Evolutionary conservation across 352 stramenopile species (phyloP), one percentile per base, ranked within the genome.

Genomic region (Phytophthora nicotianae): DNA sequence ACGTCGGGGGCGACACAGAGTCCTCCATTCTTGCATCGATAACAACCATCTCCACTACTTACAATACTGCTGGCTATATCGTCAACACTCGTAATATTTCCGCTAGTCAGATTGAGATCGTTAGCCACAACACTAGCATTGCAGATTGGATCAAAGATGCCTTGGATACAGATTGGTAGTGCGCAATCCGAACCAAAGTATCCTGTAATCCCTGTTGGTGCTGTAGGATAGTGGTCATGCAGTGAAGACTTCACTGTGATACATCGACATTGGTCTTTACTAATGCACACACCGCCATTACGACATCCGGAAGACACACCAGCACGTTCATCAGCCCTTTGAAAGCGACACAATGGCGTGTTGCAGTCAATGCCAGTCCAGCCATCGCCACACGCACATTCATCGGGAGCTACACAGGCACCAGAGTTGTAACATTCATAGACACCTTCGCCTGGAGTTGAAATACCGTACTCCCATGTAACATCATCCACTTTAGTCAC

Each of bases 341-440:
- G 70, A 43, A 93, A 93, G 45, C 95, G 83, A 66, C 97, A 99
- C 50, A 98, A 75, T 1, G 97, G 96, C 5, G 81, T 95, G 35
- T 92, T 93, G 74, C 97, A 99, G 76, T 99, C 96, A 62, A 98
- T 97, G 6, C 95, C 97, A 20, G 77, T 63, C 80, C 91, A 98
- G 24, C 94, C 93, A 43, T 98, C 94, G 6, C 83, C 77, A 62
- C 94, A 98, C 2, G 89, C 93, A 69, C 94, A 98, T 33, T 78
- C 93, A 56, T 98, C 94, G 0, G 94, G 94, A 9, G 71, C 75
- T 26, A 99, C 77, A 70, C 97, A 99, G 41, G 86, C 91, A 17
- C 96, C 96, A 19, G 82, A 76, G 77, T 99, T 97, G 68, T 87
- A 97, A 75, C 97, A 99, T 62, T 85, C 86, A 75, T 95, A 99